These are phyloP conservation scores for Gastrolobium bilobum DNA, from an alignment of 306 rosid species.

Conservation along the genomic window DNA sequence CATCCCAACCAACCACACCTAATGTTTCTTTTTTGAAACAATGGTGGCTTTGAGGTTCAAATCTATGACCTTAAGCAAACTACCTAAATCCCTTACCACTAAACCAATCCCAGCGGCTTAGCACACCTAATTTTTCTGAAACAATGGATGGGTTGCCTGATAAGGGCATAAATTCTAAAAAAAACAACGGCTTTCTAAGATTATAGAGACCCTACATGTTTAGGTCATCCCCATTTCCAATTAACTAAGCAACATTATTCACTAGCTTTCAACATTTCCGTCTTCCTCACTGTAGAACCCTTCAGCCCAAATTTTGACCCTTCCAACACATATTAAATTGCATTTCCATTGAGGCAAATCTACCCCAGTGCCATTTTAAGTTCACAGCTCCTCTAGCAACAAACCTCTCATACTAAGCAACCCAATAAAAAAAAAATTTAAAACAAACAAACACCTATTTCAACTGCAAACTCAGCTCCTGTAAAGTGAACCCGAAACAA, in stretches of 20 bases:
- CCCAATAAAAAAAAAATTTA: neutral
- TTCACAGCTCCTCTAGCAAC: constrained; percentile 34
- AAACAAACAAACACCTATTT: neutral
- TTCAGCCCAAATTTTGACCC: neutral
- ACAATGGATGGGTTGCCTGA: neutral
- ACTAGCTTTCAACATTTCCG: constrained; percentile 20
- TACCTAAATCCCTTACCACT: no score
- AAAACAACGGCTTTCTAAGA: constrained; percentile 7
- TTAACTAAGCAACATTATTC: neutral
- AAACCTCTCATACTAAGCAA: constrained; percentile 21
- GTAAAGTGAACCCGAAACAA: constrained; percentile 7
- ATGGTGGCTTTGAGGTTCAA: no score
- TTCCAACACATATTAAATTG: constrained; percentile 34
- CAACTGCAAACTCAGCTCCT: constrained; percentile 36
- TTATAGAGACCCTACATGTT: neutral
- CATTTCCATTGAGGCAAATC: constrained; percentile 16
- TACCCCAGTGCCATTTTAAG: neutral
- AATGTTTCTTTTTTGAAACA: neutral
- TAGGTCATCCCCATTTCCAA: neutral
- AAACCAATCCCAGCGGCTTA: no score
- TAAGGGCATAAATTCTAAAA: neutral
- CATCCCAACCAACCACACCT: constrained; percentile 14
- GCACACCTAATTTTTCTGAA: constrained; percentile 1
- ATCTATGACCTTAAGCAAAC: no score
- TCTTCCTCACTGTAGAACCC: neutral